Evolutionary conservation across 208 protist species (phyloP), one percentile per base, ranked within the genome.

Genomic region (Crithidia fasciculata): DNA sequence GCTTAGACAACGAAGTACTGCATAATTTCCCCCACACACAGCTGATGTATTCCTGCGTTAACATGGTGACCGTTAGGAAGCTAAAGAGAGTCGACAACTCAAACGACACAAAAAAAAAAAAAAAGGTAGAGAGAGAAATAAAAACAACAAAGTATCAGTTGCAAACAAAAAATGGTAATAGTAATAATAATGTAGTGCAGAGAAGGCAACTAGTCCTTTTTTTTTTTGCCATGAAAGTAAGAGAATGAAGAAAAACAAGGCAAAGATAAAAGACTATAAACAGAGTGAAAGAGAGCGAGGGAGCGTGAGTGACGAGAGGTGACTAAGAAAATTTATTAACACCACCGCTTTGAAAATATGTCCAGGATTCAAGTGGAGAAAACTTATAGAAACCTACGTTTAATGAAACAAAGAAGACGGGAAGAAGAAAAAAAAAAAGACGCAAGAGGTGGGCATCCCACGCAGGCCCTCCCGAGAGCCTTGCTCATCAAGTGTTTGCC

Each of bases 101-200:
- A n/a, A 53, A 67, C 43, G 52, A n/a, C 19, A 67, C 41, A 19
- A 67, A 61, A 53, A 61, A 71, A n/a, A n/a, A n/a, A 58, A 64
- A 19, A 43, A 58, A 52, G 44, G 5, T 15, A 75, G 5, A 44
- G 15, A 69, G 3, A n/a, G n/a, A 76, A 69, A 50, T n/a, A 54
- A 0, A 53, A 41, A 18, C n/a, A 63, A 47, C 6, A 49, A 47
- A 60, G 18, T 49, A 10, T 49, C 6, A 49, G 15, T n/a, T 8
- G 4, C 50, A 55, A 6, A 55, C 15, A 52, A 52, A 64, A 52
- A 64, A 3, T 39, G 16, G 9, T 45, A 44, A 44, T 18, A 60
- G 18, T 6, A 44, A 60, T 5, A 19, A 6, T n/a, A 55, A 6
- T 16, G 18, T n/a, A 55, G 41, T 50, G 19, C 15, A 40, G 12